A percentile compares a stretch with the other conserved stretches of the same genome.
Conservation (phyloP, 371 early-diverging fungal species). For the Mucor velutinosus region DNA sequence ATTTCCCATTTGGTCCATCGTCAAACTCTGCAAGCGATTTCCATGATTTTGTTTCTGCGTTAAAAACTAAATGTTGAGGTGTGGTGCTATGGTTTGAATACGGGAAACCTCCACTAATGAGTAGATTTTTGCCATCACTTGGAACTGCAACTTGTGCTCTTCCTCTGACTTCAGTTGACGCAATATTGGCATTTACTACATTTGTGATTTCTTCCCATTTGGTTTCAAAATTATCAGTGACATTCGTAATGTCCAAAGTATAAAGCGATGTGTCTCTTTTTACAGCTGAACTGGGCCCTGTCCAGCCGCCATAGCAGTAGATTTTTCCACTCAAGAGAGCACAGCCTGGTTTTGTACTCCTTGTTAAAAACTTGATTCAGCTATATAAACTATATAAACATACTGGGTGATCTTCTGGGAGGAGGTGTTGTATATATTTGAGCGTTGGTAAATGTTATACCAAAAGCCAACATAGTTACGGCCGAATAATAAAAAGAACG, state of each 20-base stretch:
- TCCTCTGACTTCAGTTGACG: not conserved
- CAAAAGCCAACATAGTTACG: not conserved
- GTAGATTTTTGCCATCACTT: not conserved
- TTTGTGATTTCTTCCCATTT: not conserved
- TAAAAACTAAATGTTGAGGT: not conserved
- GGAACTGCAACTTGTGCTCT: not conserved
- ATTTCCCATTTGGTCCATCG: not conserved
- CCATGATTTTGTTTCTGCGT: not conserved
- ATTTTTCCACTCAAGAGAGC: not conserved
- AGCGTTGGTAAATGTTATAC: not conserved
- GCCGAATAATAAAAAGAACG: not conserved
- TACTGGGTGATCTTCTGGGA: not conserved
- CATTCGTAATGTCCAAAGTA: not conserved
- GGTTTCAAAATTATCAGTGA: not conserved
- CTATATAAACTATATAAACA: not conserved
- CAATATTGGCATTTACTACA: not conserved
- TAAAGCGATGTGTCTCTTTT: not conserved
- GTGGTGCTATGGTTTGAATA: not conserved
- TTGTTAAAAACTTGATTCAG: not conserved
- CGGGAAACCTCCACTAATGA: not conserved
- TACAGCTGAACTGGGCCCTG: no score
- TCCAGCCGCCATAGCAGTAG: not conserved
- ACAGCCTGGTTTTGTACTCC: not conserved
- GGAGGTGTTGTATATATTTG: not conserved
- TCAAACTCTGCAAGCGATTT: conserved; percentile 6